These are phyloP conservation scores for Fistulinella cinereoalba DNA, from an alignment of 1,284 basidiomycete genomes.

Conservation along the genomic window DNA sequence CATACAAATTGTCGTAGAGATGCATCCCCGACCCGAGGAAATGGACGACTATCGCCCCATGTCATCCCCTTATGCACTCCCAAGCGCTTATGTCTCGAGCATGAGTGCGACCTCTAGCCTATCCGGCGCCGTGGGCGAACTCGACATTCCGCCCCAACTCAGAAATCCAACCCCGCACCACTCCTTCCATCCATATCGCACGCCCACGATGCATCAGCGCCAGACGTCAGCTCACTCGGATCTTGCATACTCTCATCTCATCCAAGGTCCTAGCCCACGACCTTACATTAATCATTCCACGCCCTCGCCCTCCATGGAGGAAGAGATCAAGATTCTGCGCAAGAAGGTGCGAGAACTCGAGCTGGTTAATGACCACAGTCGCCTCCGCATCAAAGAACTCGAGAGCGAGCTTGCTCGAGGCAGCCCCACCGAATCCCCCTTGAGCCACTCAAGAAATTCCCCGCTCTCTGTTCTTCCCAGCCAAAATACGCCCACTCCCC, in stretches of 20 bases:
- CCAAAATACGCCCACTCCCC: constrained; percentile 39
- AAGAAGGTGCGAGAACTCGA: constrained; percentile 45
- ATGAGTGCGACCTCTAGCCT: constrained; percentile 51
- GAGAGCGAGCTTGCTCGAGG: constrained; percentile 42
- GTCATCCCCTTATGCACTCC: constrained; percentile 29
- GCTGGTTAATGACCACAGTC: constrained; percentile 43
- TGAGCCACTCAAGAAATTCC: constrained; percentile 21
- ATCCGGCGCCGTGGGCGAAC: constrained; percentile 59
- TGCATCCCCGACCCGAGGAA: constrained; percentile 15
- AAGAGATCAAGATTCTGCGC: constrained; percentile 40
- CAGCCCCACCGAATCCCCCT: constrained; percentile 26
- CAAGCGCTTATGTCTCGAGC: constrained; percentile 33
- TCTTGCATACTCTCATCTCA: constrained; percentile 23
- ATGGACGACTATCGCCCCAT: constrained; percentile 28
- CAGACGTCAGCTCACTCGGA: constrained; percentile 29
- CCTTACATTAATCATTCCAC: constrained; percentile 20
- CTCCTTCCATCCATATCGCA: constrained; percentile 26
- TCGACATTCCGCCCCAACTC: constrained; percentile 41
- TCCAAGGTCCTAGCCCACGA: constrained; percentile 25
- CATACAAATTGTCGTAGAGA: constrained; percentile 31
- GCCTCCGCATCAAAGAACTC: constrained; percentile 45
- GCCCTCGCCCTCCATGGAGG: constrained; percentile 34
- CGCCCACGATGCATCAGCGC: constrained; percentile 26
- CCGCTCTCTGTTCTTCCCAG: constrained; percentile 9
- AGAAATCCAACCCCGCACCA: constrained; percentile 35